Evolutionary conservation across 192 early-diverging fungal species (phyloP).

Genomic region (Backusella circina): DNA sequence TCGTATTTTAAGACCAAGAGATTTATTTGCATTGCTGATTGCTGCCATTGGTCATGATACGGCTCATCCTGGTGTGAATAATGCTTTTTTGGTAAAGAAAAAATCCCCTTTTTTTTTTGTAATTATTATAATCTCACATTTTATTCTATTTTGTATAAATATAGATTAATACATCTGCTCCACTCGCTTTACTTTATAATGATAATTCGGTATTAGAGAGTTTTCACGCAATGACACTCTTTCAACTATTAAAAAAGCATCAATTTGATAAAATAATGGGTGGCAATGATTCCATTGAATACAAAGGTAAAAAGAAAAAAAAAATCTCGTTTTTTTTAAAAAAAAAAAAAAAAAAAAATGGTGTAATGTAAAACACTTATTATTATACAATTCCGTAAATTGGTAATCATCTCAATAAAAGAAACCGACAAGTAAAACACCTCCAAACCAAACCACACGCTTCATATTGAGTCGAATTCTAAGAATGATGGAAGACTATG

Average conservation of each 20-base stretch:
- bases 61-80: conserved; percentile 93
- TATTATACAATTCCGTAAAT: conserved; percentile 71
- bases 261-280: conserved; percentile 41
- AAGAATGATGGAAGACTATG: too few species aligned
- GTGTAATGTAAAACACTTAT: not conserved
- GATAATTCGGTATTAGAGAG: conserved; percentile 94
- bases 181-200: conserved; percentile 88
- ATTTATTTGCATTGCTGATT: conserved; percentile 70
- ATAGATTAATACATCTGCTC: conserved; percentile 68
- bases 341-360: not conserved
- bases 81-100: conserved; percentile 76
- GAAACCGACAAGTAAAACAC: too few species aligned
- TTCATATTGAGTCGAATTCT: too few species aligned
- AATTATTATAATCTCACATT: too few species aligned
- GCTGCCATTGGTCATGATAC: conserved; percentile 80
- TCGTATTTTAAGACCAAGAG: conserved; percentile 49
- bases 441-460: too few species aligned
- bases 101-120: not conserved
- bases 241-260: conserved; percentile 60
- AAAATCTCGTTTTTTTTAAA: too few species aligned
- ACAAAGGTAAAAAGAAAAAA: conserved; percentile 25
- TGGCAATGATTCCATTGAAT: conserved; percentile 5
- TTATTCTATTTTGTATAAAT: not conserved
- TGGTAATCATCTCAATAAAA: too few species aligned
- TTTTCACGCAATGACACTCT: conserved; percentile 83